Percentiles rank a stretch among this genome's conserved stretches.
phyloP scores from a whole-genome alignment of 306 rosid species.

The Pterocarpus santalinus region DNA sequence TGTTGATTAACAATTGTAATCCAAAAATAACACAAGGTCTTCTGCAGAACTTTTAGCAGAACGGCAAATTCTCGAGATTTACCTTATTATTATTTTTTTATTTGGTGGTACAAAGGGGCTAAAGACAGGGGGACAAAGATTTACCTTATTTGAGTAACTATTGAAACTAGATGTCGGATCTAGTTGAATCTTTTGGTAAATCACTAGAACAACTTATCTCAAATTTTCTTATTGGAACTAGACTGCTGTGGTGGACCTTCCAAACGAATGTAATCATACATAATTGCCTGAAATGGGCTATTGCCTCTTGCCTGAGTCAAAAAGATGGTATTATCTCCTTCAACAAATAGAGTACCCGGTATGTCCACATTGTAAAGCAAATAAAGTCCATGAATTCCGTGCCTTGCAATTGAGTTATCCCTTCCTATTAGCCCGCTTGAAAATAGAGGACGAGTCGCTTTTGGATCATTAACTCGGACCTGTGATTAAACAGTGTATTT shows the following conservation, averaged over 20 bases:
- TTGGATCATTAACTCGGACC: conserved; percentile 86
- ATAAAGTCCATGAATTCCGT: conserved; percentile 91
- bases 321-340: conserved; percentile 78
- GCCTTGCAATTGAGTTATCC: conserved; percentile 93
- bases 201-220: not conserved
- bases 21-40: too few relatives aligned
- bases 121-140: too few relatives aligned
- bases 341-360: conserved; percentile 53
- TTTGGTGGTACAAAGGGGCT: too few relatives aligned
- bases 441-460: conserved; percentile 66
- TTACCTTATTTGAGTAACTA: too few relatives aligned
- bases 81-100: too few relatives aligned
- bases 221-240: conserved; percentile 2
- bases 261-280: conserved; percentile 91
- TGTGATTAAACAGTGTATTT: not conserved
- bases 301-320: conserved; percentile 76
- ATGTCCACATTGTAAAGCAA: conserved; percentile 73
- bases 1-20: too few relatives aligned
- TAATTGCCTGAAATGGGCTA: conserved; percentile 78
- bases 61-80: too few relatives aligned
- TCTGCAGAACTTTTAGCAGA: too few relatives aligned
- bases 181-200: too few relatives aligned
- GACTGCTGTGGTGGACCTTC: conserved; percentile 64
- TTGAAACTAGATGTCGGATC: too few relatives aligned
- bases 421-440: conserved; percentile 88